Conservation (phyloP, 1,139 yeast genomes). For the Candida buenavistaensis region DNA sequence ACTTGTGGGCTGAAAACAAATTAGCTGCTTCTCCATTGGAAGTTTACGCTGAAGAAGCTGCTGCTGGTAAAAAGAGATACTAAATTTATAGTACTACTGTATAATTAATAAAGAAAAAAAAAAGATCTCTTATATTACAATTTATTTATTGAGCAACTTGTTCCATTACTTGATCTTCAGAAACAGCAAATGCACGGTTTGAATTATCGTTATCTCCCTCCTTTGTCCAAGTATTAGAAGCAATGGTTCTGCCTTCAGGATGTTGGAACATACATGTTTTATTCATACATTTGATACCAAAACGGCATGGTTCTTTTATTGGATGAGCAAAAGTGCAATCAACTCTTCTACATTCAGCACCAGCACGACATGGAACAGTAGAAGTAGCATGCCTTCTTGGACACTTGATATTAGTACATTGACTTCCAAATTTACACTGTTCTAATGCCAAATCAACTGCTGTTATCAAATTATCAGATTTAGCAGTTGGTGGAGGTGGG, state of each 20-base stretch:
- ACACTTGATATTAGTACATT: conserved; percentile 77
- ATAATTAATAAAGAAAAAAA: background rate
- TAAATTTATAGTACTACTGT: conserved; percentile 27
- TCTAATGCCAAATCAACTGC: conserved; percentile 58
- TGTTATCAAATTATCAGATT: conserved; percentile 25
- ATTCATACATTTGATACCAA: conserved; percentile 72
- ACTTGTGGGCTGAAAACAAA: conserved; percentile 91
- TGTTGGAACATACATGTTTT: conserved; percentile 71
- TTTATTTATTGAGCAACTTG: conserved; percentile 51
- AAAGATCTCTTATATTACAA: no score
- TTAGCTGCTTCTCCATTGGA: conserved; percentile 93
- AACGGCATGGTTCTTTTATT: conserved; percentile 73
- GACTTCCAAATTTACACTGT: conserved; percentile 75
- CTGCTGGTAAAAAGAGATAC: conserved; percentile 74
- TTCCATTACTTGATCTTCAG: conserved; percentile 75
- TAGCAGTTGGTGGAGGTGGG: conserved; percentile 57
- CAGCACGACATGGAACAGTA: conserved; percentile 75
- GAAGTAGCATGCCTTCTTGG: conserved; percentile 83
- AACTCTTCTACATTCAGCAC: conserved; percentile 69
- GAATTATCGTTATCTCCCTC: conserved; percentile 16
- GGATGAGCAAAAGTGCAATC: conserved; percentile 88
- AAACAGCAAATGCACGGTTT: conserved; percentile 18
- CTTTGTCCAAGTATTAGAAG: conserved; percentile 47
- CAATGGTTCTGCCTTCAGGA: conserved; percentile 65
- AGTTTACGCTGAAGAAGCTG: conserved; percentile 83